Evolutionary conservation across 1,139 yeast species (phyloP).

Genomic region (Diutina pseudorugosa): DNA sequence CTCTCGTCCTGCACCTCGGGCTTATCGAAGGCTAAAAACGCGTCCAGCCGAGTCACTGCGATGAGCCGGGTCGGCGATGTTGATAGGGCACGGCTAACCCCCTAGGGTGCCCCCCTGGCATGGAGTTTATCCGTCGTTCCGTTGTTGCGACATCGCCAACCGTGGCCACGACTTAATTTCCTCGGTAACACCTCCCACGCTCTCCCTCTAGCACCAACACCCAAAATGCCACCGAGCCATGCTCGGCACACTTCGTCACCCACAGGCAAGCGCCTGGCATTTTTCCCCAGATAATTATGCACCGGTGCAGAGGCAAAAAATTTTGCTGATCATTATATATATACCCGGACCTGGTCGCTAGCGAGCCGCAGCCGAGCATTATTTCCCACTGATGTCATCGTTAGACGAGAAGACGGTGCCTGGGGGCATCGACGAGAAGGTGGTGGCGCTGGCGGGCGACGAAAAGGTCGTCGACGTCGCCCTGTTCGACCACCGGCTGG

Average conservation of each 20-base stretch:
- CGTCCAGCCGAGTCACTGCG: not conserved
- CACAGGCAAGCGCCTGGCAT: not conserved
- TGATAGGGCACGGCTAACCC: not conserved
- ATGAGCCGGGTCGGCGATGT: not conserved
- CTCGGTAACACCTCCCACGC: too few relatives aligned
- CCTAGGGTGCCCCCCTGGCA: not conserved
- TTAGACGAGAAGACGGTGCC: not conserved
- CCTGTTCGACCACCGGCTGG: constrained; percentile 2
- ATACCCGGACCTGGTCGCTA: not conserved
- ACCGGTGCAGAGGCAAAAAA: not conserved
- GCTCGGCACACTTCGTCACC: not conserved
- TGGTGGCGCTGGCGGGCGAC: not conserved
- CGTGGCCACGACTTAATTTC: too few relatives aligned
- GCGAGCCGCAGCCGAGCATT: too few relatives aligned
- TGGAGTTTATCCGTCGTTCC: too few relatives aligned
- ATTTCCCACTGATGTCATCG: too few relatives aligned
- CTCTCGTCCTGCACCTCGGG: not conserved
- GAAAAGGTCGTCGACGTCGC: not conserved
- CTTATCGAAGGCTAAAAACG: not conserved
- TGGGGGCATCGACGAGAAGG: not conserved
- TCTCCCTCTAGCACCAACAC: too few relatives aligned
- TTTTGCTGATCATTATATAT: too few relatives aligned
- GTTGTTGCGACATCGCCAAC: too few relatives aligned
- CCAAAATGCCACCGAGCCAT: too few relatives aligned
- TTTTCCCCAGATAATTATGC: not conserved